Percentiles rank a stretch among this genome's conserved stretches.
Conservation (phyloP, 176 grass and related monocot genomes). For the Oryza glumipatula region DNA sequence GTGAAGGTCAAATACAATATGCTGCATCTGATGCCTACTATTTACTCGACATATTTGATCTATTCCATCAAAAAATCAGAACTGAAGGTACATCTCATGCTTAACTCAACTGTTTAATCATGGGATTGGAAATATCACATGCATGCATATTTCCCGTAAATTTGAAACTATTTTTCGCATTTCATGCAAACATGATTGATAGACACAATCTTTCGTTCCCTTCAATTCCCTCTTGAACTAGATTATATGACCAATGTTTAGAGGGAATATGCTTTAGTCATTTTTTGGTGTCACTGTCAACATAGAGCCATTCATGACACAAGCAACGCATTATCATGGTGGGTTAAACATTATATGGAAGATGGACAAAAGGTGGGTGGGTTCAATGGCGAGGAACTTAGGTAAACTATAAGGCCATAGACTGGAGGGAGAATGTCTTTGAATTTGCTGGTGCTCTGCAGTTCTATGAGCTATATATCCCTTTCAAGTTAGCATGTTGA, state of each 20-base stretch:
- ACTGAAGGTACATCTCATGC: slow-evolving; percentile 57
- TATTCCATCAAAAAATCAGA: slow-evolving; percentile 60
- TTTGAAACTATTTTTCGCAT: neutral
- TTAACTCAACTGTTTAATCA: slow-evolving; percentile 2
- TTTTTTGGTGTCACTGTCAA: neutral
- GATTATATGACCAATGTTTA: neutral
- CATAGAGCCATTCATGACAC: neutral
- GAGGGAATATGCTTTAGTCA: neutral
- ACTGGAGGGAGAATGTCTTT: too few relatives aligned
- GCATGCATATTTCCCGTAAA: neutral
- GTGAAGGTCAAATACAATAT: slow-evolving; percentile 87
- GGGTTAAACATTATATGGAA: too few relatives aligned
- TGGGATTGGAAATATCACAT: neutral
- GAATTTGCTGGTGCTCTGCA: too few relatives aligned
- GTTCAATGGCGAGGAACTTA: too few relatives aligned
- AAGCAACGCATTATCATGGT: neutral
- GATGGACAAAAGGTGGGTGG: too few relatives aligned
- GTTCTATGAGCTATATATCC: too few relatives aligned
- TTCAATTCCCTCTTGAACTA: neutral
- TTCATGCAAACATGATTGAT: slow-evolving; percentile 1
- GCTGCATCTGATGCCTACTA: slow-evolving; percentile 97
- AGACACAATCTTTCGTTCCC: neutral
- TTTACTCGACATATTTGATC: slow-evolving; percentile 81
- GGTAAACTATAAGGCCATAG: too few relatives aligned
- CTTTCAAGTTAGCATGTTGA: too few relatives aligned